Evolutionary conservation across 2,329 filamentous ascomycete genomes (phyloP), one percentile per base, ranked within the genome.

Genomic region (Alternaria sp.): DNA sequence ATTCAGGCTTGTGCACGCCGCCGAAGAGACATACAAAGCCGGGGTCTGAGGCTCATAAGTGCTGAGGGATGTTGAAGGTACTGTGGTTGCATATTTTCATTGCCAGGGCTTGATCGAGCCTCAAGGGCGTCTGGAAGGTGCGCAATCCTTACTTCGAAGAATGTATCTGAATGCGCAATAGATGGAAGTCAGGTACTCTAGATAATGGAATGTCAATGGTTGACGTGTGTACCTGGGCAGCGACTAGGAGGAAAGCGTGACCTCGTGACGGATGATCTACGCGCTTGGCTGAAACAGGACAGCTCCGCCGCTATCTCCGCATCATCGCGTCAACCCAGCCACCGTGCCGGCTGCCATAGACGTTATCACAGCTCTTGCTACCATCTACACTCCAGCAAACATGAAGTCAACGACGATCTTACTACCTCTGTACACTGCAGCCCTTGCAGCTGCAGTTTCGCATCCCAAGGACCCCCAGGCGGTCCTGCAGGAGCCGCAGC

Each of bases 321-420:
- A 45, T 58, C 62, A 58, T 61, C 61, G 58, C 61, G 61, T 60
- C 54, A 53, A 60, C 46, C 57, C 30, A 53, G 59, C 46, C 57
- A 26, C 53, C 20, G 37, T 66, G 60, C 71, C 68, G 66, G 25
- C 45, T 56, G 58, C 18, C 61, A 23, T 60, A 60, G 53, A 25
- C 47, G 37, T 18, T 20, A 21, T 46, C 45, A 41, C 26, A 23
- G 14, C 6, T 60, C 51, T 8, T 15, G 28, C n/a, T 8, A 55
- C 12, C 60, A 62, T 51, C 60, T 12, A n/a, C 49, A 60, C 26
- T 43, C 45, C 58, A 45, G 28, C 53, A 63, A 73, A 23, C 57
- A 79, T 80, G 78, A 80, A 77, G 56, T 74, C 75, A 23, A 74
- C 77, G 3, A 73, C 77, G 3, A 33, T 77, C 50, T 54, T 80